phyloP scores from a whole-genome alignment of 2,329 filamentous ascomycete species.

The Aspergillus costaricaensis region DNA sequence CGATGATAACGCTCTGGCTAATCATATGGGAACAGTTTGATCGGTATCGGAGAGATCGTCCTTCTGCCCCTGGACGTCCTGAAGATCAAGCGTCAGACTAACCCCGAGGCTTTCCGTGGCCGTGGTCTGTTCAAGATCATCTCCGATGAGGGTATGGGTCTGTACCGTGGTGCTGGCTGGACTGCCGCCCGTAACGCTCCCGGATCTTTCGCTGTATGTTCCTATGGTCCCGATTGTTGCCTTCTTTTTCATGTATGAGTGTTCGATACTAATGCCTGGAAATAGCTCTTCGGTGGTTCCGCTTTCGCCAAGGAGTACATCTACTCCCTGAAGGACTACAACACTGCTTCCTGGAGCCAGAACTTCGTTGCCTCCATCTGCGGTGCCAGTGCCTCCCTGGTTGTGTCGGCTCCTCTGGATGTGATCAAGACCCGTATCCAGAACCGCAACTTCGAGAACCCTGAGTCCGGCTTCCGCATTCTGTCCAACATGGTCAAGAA shows the following conservation, averaged over 20 bases:
- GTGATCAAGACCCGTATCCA: slow-evolving; percentile 99
- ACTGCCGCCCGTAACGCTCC: slow-evolving; percentile 96
- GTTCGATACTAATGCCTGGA: slow-evolving; percentile 9
- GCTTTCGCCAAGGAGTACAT: slow-evolving; percentile 97
- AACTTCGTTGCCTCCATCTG: slow-evolving; percentile 97
- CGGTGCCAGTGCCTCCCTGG: slow-evolving; percentile 89
- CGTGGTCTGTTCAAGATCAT: slow-evolving; percentile 89
- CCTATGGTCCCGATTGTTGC: slow-evolving; percentile 19
- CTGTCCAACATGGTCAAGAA: slow-evolving; percentile 89
- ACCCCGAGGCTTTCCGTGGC: slow-evolving; percentile 95
- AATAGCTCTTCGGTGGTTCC: slow-evolving; percentile 89
- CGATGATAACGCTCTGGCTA: neutral
- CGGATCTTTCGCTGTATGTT: slow-evolving; percentile 87
- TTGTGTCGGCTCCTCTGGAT: slow-evolving; percentile 94
- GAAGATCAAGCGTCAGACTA: slow-evolving; percentile 99
- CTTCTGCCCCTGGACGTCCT: slow-evolving; percentile 93
- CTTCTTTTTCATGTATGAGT: neutral
- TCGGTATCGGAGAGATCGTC: slow-evolving; percentile 96
- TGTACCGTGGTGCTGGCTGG: slow-evolving; percentile 97
- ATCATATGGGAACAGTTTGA: slow-evolving; percentile 60
- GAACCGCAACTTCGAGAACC: slow-evolving; percentile 98
- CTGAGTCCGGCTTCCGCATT: slow-evolving; percentile 90
- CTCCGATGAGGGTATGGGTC: slow-evolving; percentile 87
- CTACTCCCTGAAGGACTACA: slow-evolving; percentile 89
- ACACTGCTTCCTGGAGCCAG: slow-evolving; percentile 88